These are phyloP conservation scores for Dryas drummondii DNA, from an alignment of 306 rosid species.

Conservation along the genomic window DNA sequence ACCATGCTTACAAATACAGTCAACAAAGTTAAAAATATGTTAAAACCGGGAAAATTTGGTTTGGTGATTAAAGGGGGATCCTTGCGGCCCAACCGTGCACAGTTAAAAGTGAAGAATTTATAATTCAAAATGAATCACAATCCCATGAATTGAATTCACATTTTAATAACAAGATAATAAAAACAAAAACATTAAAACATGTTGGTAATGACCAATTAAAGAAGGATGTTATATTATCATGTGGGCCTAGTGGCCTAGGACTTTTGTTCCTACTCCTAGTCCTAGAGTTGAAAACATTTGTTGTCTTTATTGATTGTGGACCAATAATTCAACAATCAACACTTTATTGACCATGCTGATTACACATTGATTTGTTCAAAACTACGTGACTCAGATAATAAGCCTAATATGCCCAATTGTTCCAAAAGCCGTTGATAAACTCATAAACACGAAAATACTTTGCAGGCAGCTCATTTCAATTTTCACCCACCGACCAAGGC, in stretches of 20 bases:
- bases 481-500: neutral
- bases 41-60: too few relatives aligned
- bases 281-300: neutral
- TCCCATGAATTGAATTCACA: too few relatives aligned
- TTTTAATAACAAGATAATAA: neutral
- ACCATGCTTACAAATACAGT: too few relatives aligned
- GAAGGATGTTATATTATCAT: neutral
- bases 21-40: too few relatives aligned
- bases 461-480: neutral
- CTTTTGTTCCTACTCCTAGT: neutral
- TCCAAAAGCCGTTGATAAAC: neutral
- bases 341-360: conserved; percentile 20
- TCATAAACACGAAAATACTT: neutral
- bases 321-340: neutral
- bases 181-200: neutral
- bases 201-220: neutral
- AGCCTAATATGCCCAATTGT: neutral
- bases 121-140: too few relatives aligned
- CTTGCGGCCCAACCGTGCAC: too few relatives aligned
- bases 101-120: too few relatives aligned
- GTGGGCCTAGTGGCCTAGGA: neutral
- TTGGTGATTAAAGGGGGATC: too few relatives aligned
- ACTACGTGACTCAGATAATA: neutral
- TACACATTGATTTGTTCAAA: conserved; percentile 3
- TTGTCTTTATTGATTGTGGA: neutral